Evolutionary conservation across 257 asterid genomes (phyloP), one percentile per base, ranked within the genome.

Genomic region (Solanum peruvianum): DNA sequence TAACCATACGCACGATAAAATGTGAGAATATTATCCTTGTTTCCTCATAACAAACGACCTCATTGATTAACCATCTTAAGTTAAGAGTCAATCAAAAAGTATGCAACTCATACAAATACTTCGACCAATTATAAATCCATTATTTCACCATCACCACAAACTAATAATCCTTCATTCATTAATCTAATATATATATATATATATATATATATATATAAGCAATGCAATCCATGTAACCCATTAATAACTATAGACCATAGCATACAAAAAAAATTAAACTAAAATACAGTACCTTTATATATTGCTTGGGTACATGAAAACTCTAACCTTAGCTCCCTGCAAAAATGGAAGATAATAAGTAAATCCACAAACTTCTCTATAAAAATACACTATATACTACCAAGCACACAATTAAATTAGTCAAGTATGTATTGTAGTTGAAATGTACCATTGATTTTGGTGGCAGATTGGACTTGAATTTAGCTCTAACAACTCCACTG

Each of bases 221-320:
- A 80, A 42, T 0, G 20, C 6, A 80, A 80, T 27, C 60, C 41
- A 47, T 6, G 41, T 6, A 45, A 25, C n/a, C 64, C 18, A 56
- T 47, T 10, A 49, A 47, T 3, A 80, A 80, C 2, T 1, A 21
- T 20, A 80, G 25, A 9, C 11, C 29, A 4, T 14, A 80, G 6
- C 85, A 16, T 4, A 15, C 10, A 15, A 25, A 44, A 52, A 2
- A 77, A 7, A 0, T 0, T 13, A 8, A 47, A 29, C 1, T 6
- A 60, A 49, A 49, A 49, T 49, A 33, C 2, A 20, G 58, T 85
- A 92, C 92, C 91, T 93, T 82, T 82, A 92, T 56, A 93, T 91
- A 90, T 87, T 94, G 93, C 96, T 85, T 67, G 87, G 81, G 47
- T 85, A 85, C 87, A 85, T 85, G 87, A 85, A 85, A 66, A 85